Percentiles rank a stretch among this genome's conserved stretches.
These are phyloP conservation scores for Apiospora phragmitis DNA, from an alignment of 2,329 filamentous ascomycete species.

Conservation along the genomic window DNA sequence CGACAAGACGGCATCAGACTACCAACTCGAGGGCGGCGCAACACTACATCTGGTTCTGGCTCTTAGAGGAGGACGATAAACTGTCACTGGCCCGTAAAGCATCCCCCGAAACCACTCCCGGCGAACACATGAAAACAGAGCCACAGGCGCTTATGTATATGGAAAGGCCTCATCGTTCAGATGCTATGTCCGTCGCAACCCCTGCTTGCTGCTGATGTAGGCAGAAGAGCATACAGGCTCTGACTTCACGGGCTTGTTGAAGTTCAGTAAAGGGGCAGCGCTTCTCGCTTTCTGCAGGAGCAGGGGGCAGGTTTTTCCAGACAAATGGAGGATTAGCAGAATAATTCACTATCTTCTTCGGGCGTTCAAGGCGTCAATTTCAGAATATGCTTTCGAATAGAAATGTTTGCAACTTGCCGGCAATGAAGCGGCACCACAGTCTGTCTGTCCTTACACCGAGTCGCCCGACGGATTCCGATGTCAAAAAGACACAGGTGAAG, in stretches of 20 bases:
- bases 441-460: background rate
- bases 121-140: too few relatives aligned
- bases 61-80: conserved; percentile 70
- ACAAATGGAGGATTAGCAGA: background rate
- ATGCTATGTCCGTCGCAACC: background rate
- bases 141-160: background rate
- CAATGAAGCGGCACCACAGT: background rate
- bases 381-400: background rate
- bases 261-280: background rate
- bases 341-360: background rate
- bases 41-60: conserved; percentile 96
- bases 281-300: background rate
- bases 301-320: background rate
- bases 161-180: background rate
- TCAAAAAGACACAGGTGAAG: background rate
- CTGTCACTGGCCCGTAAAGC: conserved; percentile 10
- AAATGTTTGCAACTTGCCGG: background rate
- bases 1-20: conserved; percentile 90
- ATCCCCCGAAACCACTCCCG: background rate
- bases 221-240: background rate
- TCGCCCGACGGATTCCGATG: background rate
- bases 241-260: background rate
- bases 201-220: background rate
- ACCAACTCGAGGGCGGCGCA: conserved; percentile 85
- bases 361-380: background rate